Conservation (phyloP, 192 early-diverging fungal genomes). For the Entophlyctis luteolus region DNA sequence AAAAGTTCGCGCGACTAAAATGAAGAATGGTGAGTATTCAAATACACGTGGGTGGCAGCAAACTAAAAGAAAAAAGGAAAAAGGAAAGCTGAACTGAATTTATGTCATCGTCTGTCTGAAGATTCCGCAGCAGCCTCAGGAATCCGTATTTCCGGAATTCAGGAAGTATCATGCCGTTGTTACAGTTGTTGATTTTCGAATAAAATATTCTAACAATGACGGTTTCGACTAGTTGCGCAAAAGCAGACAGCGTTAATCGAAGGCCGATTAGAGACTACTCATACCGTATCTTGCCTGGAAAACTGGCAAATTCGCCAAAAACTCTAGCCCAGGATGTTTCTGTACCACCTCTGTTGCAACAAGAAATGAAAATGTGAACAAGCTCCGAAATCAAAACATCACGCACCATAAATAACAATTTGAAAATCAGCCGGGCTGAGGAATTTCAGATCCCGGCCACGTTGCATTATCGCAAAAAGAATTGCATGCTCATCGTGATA, state of each 20-base stretch:
- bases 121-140: slow-evolving; percentile 52
- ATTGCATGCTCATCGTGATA: slow-evolving; percentile 28
- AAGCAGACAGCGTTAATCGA: neutral
- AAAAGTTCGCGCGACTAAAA: slow-evolving; percentile 73
- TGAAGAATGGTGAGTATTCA: too few relatives aligned
- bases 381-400: too few relatives aligned
- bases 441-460: neutral
- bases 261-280: slow-evolving; percentile 2
- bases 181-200: slow-evolving; percentile 57
- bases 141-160: slow-evolving; percentile 72
- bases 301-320: slow-evolving; percentile 70
- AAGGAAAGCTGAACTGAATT: too few relatives aligned
- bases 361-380: neutral
- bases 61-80: too few relatives aligned
- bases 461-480: slow-evolving; percentile 21
- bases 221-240: slow-evolving; percentile 72
- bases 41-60: too few relatives aligned
- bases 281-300: slow-evolving; percentile 83
- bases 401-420: slow-evolving; percentile 55
- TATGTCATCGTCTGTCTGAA: slow-evolving; percentile 72
- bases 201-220: slow-evolving; percentile 88
- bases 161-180: slow-evolving; percentile 68
- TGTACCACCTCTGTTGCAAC: slow-evolving; percentile 69
- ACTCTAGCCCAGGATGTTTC: slow-evolving; percentile 84
- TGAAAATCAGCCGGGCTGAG: slow-evolving; percentile 67